A percentile compares a stretch with the other conserved stretches of the same genome.
These are phyloP conservation scores for Smallanthus sonchifolius DNA, from an alignment of 129 eudicot species.

Conservation along the genomic window DNA sequence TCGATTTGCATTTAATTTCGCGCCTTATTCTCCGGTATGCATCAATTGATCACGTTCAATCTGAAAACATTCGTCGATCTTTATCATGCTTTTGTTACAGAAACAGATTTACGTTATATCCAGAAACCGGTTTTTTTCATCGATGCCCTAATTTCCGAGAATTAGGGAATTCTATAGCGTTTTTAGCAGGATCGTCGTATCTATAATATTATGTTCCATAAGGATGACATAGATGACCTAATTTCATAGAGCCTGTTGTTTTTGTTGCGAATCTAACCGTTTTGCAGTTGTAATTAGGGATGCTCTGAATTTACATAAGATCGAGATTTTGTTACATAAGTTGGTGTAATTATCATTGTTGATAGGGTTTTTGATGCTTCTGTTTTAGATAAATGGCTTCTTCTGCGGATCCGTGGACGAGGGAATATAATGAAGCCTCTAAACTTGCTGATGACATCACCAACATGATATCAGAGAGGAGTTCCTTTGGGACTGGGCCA, in stretches of 20 bases:
- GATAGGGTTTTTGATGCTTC: slow-evolving; percentile 10
- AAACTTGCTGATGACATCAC: slow-evolving; percentile 72
- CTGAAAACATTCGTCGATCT: background rate
- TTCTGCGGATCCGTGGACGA: slow-evolving; percentile 67
- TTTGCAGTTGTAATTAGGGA: background rate
- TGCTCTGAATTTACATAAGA: background rate
- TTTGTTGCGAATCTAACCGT: background rate
- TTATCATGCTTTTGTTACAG: background rate
- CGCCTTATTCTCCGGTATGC: background rate
- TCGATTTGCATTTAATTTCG: background rate
- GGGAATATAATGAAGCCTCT: slow-evolving; percentile 68
- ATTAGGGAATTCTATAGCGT: background rate
- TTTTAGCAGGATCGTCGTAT: background rate
- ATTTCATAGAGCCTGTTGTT: background rate
- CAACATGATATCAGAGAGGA: slow-evolving; percentile 74
- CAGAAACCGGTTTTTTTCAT: background rate
- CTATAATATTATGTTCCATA: background rate
- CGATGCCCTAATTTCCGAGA: slow-evolving; percentile 11
- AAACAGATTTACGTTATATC: background rate
- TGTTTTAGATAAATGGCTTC: slow-evolving; percentile 52
- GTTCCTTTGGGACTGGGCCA: slow-evolving; percentile 56
- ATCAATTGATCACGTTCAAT: background rate
- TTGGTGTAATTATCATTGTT: background rate
- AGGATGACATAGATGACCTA: background rate
- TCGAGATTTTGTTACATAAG: background rate